Evolutionary conservation across 2,329 filamentous ascomycete genomes (phyloP).

Genomic region (Trichoderma harzianum): DNA sequence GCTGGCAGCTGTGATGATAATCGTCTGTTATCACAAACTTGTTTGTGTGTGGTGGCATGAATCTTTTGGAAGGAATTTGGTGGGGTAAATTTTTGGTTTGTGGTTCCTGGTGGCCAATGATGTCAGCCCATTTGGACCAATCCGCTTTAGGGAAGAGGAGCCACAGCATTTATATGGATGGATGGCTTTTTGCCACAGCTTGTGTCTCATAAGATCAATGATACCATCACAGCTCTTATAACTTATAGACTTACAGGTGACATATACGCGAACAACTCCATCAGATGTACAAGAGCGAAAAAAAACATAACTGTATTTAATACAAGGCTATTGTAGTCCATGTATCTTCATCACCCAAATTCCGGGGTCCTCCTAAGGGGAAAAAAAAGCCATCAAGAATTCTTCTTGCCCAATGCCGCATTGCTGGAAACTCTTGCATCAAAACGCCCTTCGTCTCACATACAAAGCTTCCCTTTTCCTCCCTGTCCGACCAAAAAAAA

Average conservation of each 20-base stretch:
- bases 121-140: slow-evolving; percentile 28
- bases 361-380: background rate
- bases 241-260: background rate
- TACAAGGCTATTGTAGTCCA: background rate
- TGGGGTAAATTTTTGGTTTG: slow-evolving; percentile 40
- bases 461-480: slow-evolving; percentile 1
- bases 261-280: background rate
- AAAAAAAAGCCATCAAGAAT: background rate
- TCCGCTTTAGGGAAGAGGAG: background rate
- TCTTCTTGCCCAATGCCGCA: background rate
- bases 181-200: background rate
- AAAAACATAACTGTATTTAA: background rate
- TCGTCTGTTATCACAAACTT: slow-evolving; percentile 11
- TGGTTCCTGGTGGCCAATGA: slow-evolving; percentile 27
- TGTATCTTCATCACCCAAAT: background rate
- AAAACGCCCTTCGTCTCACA: slow-evolving; percentile 15
- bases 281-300: background rate
- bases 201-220: background rate
- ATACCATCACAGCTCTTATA: background rate
- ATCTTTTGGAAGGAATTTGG: slow-evolving; percentile 28
- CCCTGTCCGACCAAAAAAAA: background rate
- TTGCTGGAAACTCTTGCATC: background rate
- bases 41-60: slow-evolving; percentile 18
- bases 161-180: background rate
- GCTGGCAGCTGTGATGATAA: background rate